Evolutionary conservation across 306 rosid species (phyloP), one percentile per base, ranked within the genome.

Genomic region (Trifolium subterraneum): DNA sequence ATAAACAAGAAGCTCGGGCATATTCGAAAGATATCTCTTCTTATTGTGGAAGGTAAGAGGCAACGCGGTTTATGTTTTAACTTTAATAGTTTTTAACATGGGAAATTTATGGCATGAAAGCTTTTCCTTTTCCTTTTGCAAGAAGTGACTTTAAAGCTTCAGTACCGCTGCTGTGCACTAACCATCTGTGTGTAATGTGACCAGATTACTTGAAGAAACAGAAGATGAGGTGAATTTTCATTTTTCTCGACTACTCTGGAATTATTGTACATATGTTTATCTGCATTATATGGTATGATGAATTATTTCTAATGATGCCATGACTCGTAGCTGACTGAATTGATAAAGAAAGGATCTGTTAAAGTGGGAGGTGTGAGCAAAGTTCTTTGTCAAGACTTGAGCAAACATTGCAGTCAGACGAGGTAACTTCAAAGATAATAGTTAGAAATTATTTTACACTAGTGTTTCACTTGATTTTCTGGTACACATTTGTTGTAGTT

Each of bases 1-100:
- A 85, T 84, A 90, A 87, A 66, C 99, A 90, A 81, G 98, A 94
- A 85, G 98, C 96, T 78, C 89, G 80, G 15, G 93, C 99, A 78
- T 81, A 79, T 76, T 86, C 98, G 7, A 95, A 95, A 78, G 96
- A 89, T 56, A 73, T 95, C 81, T 95, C 97, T 64, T 82, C 96
- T 47, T 92, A 88, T 72, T 92, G 97, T 68, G 99, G 98, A 81
- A 90, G 90, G 98, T 92, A 79, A 83, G 88, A 44, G 19, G 35
- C 67, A 58, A 55, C 25, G 33, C 14, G 39, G 71, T 61, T 14
- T 44, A 50, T 45, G 52, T 27, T 78, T 64, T 59, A 64, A 64
- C 64, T 38, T n/a, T 36, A 8, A 35, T 63, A 52, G 56, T 60
- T 47, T 31, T 76, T 55, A 70, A 51, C 56, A 11, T 59, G 65